Conservation (phyloP, 805 yeast species). For the Brettanomyces bruxellensis region DNA sequence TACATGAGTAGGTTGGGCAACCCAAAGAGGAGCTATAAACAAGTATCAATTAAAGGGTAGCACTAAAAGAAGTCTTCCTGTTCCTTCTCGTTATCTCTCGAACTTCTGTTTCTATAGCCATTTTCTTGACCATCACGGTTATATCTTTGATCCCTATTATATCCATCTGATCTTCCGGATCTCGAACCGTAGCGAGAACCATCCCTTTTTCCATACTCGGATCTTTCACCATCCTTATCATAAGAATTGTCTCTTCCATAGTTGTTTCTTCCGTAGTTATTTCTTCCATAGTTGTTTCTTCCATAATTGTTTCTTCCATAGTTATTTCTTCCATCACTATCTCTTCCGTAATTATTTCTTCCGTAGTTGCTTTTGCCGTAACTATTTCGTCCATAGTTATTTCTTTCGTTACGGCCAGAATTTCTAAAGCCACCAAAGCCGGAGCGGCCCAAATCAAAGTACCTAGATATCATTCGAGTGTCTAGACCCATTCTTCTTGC, state of each 20-base stretch:
- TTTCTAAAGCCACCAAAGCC: not conserved
- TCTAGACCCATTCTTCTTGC: slow-evolving; percentile 22
- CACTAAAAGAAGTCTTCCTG: no score
- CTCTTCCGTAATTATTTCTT: slow-evolving; percentile 2
- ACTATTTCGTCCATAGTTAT: not conserved
- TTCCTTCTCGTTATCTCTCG: no score
- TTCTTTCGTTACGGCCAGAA: not conserved
- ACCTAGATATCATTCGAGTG: slow-evolving; percentile 16
- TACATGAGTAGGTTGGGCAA: not conserved
- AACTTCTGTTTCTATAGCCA: no score
- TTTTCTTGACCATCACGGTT: no score
- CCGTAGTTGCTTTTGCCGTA: not conserved
- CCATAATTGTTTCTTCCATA: slow-evolving; percentile 5
- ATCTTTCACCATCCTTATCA: not conserved
- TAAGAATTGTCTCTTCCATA: not conserved
- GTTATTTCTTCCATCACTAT: slow-evolving; percentile 12
- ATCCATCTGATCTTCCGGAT: no score
- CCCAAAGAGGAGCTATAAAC: no score
- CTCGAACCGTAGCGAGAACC: no score
- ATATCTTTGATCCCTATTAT: no score
- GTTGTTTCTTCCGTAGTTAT: not conserved
- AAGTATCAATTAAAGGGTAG: no score
- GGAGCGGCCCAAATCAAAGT: slow-evolving; percentile 15
- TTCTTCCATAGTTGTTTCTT: slow-evolving; percentile 1
- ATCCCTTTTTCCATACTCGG: not conserved